Evolutionary conservation across 176 grass and related monocot genomes (phyloP).

Genomic region (Eleusine coracana): DNA sequence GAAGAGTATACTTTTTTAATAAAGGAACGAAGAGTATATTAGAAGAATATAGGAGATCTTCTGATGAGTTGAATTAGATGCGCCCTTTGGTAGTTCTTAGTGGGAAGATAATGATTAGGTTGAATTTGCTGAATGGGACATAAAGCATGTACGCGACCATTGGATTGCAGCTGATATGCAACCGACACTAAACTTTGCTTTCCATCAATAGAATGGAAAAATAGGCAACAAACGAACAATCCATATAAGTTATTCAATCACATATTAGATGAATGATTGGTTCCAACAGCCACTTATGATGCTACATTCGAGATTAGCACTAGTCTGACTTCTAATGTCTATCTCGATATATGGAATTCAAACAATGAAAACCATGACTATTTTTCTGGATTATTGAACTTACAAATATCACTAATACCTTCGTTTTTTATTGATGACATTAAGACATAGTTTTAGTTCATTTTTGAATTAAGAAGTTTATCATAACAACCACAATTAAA

Average conservation of each 20-base stretch:
- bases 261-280: conserved; percentile 31
- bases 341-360: neutral
- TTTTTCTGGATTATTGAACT: neutral
- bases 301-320: neutral
- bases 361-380: neutral
- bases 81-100: conserved; percentile 2
- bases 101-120: conserved; percentile 37
- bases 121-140: neutral
- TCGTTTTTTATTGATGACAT: no score
- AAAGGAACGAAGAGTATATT: neutral
- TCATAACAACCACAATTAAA: no score
- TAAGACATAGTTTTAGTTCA: no score
- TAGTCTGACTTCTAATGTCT: neutral
- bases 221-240: conserved; percentile 21
- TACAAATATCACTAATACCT: no score
- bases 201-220: neutral
- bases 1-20: no score
- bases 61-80: conserved; percentile 17
- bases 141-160: conserved; percentile 33
- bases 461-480: no score
- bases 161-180: conserved; percentile 14
- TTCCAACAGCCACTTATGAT: neutral
- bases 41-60: neutral
- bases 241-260: neutral
- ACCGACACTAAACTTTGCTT: neutral